phyloP scores from a whole-genome alignment of 2,329 filamentous ascomycete species.

The Trichoderma aggressivum region DNA sequence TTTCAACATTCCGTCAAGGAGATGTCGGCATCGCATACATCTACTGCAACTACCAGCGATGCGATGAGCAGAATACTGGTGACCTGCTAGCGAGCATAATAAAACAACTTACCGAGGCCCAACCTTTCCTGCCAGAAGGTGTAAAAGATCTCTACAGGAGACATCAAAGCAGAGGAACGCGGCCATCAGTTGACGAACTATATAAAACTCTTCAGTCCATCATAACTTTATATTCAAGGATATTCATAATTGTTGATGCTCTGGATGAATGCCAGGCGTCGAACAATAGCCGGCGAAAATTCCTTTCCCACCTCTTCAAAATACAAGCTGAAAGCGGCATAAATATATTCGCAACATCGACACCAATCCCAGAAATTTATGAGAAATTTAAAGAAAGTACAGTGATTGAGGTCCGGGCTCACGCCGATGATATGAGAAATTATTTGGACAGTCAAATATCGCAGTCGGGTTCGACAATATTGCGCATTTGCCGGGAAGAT shows the following conservation, averaged over 20 bases:
- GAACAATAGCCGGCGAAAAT: neutral
- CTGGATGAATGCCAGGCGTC: neutral
- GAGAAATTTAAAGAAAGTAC: neutral
- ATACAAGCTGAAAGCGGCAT: neutral
- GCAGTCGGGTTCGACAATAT: neutral
- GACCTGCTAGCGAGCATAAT: neutral
- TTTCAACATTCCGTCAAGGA: neutral
- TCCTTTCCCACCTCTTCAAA: rapidly evolving
- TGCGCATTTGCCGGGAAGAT: neutral
- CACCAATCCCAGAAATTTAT: neutral
- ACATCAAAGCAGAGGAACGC: neutral
- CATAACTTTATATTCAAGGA: neutral
- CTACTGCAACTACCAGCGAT: neutral
- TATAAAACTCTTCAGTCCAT: neutral
- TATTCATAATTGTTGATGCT: neutral
- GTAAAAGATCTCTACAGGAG: neutral
- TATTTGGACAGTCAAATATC: neutral
- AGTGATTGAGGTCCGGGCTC: neutral
- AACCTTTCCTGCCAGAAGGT: neutral
- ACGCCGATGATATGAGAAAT: neutral
- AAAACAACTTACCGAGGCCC: neutral
- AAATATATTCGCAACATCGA: neutral
- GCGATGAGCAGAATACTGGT: neutral
- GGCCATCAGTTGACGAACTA: neutral
- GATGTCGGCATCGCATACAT: neutral